Evolutionary conservation across 805 yeast genomes (phyloP).

Genomic region (Candida alai): DNA sequence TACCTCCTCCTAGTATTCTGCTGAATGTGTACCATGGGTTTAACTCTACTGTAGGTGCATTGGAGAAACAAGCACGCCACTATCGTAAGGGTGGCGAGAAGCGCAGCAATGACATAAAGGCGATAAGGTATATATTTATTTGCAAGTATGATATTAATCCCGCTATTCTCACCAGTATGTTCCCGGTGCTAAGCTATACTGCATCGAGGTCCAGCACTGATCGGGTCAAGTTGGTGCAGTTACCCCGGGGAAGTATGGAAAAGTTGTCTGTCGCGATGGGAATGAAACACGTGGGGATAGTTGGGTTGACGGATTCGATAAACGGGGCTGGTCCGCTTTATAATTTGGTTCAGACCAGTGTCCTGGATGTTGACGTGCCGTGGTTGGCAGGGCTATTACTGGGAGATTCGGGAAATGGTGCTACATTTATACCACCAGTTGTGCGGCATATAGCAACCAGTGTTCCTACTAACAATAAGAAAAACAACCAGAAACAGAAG

Average conservation of each 20-base stretch:
- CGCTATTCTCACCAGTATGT: slow-evolving; percentile 46
- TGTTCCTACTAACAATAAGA: slow-evolving; percentile 1
- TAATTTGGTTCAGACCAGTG: slow-evolving; percentile 22
- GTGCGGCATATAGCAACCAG: slow-evolving; percentile 41
- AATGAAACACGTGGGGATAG: slow-evolving; percentile 24
- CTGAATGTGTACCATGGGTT: slow-evolving; percentile 43
- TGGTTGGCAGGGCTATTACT: slow-evolving; percentile 39
- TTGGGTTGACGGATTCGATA: slow-evolving; percentile 37
- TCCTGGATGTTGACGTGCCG: slow-evolving; percentile 39
- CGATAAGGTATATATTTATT: slow-evolving; percentile 48
- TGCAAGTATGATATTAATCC: slow-evolving; percentile 57
- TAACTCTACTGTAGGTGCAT: slow-evolving; percentile 47
- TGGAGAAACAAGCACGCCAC: slow-evolving; percentile 41
- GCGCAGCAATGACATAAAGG: slow-evolving; percentile 4
- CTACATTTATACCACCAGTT: slow-evolving; percentile 24
- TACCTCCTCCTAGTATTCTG: slow-evolving; percentile 21
- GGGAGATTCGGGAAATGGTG: slow-evolving; percentile 2
- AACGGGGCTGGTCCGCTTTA: slow-evolving; percentile 22
- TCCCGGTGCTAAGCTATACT: slow-evolving; percentile 53
- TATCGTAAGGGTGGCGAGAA: slow-evolving; percentile 4
- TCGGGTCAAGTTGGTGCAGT: slow-evolving; percentile 54
- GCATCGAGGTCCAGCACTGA: slow-evolving; percentile 29
- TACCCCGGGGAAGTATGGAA: slow-evolving; percentile 46
- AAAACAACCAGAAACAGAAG: slow-evolving; percentile 1
- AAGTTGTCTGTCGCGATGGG: slow-evolving; percentile 28